phyloP scores from a whole-genome alignment of 306 rosid genomes.

The Vigna hirtella region DNA sequence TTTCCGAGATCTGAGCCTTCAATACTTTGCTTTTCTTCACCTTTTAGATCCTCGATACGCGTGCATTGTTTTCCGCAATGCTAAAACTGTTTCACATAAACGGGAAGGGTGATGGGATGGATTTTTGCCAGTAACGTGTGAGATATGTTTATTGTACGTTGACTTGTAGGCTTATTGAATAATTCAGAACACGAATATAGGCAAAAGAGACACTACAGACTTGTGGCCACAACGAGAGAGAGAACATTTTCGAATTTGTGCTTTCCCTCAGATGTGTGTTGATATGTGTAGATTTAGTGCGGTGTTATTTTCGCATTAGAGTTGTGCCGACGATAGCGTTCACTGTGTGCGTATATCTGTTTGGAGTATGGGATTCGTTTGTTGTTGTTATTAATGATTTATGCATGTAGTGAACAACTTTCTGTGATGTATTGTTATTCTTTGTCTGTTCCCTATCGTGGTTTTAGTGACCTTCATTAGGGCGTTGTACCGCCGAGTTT shows the following conservation, averaged over 20 bases:
- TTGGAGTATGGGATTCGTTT: slow-evolving; percentile 1
- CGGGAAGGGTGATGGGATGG: not conserved
- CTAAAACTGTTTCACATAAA: not conserved
- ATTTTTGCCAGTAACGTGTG: not conserved
- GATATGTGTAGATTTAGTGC: not conserved
- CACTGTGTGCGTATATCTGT: not conserved
- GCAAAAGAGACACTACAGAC: not conserved
- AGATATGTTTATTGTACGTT: not conserved
- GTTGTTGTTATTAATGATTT: not conserved
- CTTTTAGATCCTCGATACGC: slow-evolving; percentile 22
- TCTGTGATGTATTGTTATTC: not conserved
- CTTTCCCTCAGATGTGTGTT: not conserved
- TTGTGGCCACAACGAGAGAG: not conserved
- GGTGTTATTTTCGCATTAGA: not conserved
- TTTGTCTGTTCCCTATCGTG: not conserved
- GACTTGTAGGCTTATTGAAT: not conserved
- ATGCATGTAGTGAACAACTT: not conserved
- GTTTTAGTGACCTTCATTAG: not conserved
- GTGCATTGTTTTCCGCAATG: slow-evolving; percentile 7
- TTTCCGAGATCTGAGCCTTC: slow-evolving; percentile 22
- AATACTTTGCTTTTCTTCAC: not conserved
- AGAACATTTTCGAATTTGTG: not conserved
- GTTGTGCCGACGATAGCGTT: not conserved
- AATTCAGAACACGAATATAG: not conserved
- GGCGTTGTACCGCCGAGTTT: slow-evolving; percentile 1